Evolutionary conservation across 257 asterid genomes (phyloP), one percentile per base, ranked within the genome.

Genomic region (Knoxia roxburghii): DNA sequence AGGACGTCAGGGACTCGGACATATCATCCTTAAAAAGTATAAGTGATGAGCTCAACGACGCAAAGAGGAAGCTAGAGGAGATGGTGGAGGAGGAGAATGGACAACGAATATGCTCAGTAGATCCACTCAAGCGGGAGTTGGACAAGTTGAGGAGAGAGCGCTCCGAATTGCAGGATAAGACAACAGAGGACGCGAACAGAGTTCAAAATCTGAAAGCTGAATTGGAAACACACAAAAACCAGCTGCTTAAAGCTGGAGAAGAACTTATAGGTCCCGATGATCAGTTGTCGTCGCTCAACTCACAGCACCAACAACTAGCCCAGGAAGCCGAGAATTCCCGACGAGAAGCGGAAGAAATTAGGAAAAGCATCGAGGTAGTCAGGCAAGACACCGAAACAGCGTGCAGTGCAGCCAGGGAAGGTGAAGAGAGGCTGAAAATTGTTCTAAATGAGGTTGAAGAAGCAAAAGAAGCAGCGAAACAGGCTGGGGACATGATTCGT

Each of bases 381-480:
- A 79, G 76, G 77, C 78, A 80, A 53, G 95, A 85, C 60, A 79
- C 90, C n/a, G 79, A 84, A 74, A 75, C 71, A 55, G 78, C 87
- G 30, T 39, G 71, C 24, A 43, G 65, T 21, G 76, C 73, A 43
- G 66, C 82, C 8, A 70, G 80, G 67, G 82, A 82, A 74, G 82
- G 81, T 6, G 89, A 89, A 62, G 80, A 80, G 61, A 84, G 72
- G 73, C 83, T 91, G 70, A 71, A 73, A 70, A 48, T 69, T 39
- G 85, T 80, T 13, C 27, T 77, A 13, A 69, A 67, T 50, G 95
- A 88, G 64, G 83, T 79, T 0, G 87, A 80, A 72, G 79, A 71
- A 67, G 91, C 87, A 9, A 83, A 79, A 66, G 86, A 73, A n/a
- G 89, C 87, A 33, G 85, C 77, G 78, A 82, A 65, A 69, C 80